Evolutionary conservation across 208 protist species (phyloP).

Genomic region (Entamoeba invadens): DNA sequence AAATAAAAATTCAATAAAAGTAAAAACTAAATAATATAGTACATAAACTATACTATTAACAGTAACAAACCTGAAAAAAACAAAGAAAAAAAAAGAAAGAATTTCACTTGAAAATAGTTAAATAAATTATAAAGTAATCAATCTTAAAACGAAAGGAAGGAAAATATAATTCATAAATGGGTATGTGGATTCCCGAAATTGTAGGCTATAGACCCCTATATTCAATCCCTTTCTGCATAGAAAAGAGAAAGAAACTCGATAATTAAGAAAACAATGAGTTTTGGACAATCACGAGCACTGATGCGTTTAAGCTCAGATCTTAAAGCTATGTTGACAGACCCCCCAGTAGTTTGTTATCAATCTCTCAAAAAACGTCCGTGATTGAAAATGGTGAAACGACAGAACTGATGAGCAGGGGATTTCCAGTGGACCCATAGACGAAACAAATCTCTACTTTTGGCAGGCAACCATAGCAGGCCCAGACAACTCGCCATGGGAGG

Average conservation of each 20-base stretch:
- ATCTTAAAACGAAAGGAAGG: background rate
- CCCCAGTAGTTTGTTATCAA: background rate
- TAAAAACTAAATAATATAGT: no score
- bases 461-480: slow-evolving; percentile 15
- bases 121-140: background rate
- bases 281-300: background rate
- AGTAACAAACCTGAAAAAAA: slow-evolving; percentile 1
- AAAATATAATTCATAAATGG: background rate
- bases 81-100: background rate
- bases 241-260: background rate
- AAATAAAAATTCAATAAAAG: no score
- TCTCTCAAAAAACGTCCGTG: background rate
- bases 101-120: background rate
- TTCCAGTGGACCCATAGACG: background rate
- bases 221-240: background rate
- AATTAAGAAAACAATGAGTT: background rate
- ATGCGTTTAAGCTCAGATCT: background rate
- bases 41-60: no score
- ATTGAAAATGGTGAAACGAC: background rate
- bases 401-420: background rate
- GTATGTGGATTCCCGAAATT: background rate
- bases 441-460: slow-evolving; percentile 1
- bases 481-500: slow-evolving; percentile 40
- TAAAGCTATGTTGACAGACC: background rate
- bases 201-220: background rate